Base-by-base conservation (phyloP, 2,329 filamentous ascomycete genomes). In the Aspergillus fumigatus region DNA sequence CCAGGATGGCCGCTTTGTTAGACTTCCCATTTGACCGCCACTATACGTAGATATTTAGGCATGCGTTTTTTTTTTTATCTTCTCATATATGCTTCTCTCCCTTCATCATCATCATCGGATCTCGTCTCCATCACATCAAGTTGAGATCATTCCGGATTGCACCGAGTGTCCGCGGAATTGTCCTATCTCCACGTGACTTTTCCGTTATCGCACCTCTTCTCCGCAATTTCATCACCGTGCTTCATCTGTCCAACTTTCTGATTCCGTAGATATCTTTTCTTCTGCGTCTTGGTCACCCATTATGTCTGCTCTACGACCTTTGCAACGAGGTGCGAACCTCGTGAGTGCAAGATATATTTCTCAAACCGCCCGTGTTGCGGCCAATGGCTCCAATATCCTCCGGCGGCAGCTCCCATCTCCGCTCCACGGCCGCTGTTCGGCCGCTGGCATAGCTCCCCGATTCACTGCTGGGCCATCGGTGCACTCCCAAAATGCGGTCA, bases 141-240 rank as follows among this genome's bases (percentile, higher is more conserved):
- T n/a, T 4, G 26, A 53, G 25, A 52, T 53, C 21, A 41, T 52
- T 54, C 54, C 55, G 6, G 53, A 57, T 59, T 47, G 54, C 59
- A 53, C 23, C 21, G 58, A 59, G 64, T 61, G 21, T 58, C 63
- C 52, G 58, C 54, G 60, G 54, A 56, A 62, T 57, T 63, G 17
- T 32, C 69, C 67, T 74, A 74, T 74, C 71, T 26, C 23, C 70
- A 74, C 67, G 70, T 74, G 71, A 74, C 62, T 74, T 74, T 73
- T 43, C 71, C 71, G 71, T 51, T 60, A 66, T 66, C 49, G 48
- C 40, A 49, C 50, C 19, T 49, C 57, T 65, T 65, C 64, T 48
- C 61, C 62, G 61, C 55, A 59, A 59, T 52, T 47, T 63, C 56
- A 54, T 29, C 52, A 32, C 49, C n/a, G 41, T 52, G 55, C 52